These are phyloP conservation scores for Silene latifolia DNA, from an alignment of 148 eudicot species.

Conservation along the genomic window DNA sequence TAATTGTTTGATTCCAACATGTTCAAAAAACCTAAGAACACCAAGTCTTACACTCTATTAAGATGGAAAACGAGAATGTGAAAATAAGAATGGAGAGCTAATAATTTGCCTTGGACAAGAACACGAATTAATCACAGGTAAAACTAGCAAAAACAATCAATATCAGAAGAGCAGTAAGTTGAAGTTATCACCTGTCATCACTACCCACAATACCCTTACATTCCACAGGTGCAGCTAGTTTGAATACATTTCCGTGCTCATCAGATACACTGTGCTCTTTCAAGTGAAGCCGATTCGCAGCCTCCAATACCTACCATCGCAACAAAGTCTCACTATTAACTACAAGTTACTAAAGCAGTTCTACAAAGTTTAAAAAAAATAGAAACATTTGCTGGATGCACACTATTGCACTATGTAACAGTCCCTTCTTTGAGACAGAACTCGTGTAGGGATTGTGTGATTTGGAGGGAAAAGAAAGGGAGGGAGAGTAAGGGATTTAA, in stretches of 20 bases:
- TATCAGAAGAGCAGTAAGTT: background rate
- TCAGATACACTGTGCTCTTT: constrained; percentile 92
- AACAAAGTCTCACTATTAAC: background rate
- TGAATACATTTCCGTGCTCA: constrained; percentile 80
- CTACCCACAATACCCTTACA: constrained; percentile 99
- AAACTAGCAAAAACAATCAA: constrained; percentile 1
- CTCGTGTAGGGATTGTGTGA: too few relatives aligned
- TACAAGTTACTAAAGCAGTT: background rate
- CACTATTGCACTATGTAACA: background rate
- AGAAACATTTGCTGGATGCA: background rate
- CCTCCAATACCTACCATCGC: constrained; percentile 65
- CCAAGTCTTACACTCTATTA: background rate
- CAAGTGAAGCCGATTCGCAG: constrained; percentile 85
- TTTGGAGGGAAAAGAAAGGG: too few relatives aligned
- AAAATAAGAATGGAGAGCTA: background rate
- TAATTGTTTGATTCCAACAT: too few relatives aligned
- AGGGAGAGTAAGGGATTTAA: too few relatives aligned
- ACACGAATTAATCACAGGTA: background rate
- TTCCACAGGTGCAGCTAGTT: constrained; percentile 97
- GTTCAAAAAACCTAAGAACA: too few relatives aligned
- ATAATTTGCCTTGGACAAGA: background rate
- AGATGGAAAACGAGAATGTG: background rate
- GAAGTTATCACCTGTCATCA: constrained; percentile 77
- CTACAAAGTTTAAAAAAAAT: background rate
- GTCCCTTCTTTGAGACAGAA: background rate